These are phyloP conservation scores for Umbilicaria muhlenbergii DNA, from an alignment of 495 filamentous ascomycete genomes.

Conservation along the genomic window DNA sequence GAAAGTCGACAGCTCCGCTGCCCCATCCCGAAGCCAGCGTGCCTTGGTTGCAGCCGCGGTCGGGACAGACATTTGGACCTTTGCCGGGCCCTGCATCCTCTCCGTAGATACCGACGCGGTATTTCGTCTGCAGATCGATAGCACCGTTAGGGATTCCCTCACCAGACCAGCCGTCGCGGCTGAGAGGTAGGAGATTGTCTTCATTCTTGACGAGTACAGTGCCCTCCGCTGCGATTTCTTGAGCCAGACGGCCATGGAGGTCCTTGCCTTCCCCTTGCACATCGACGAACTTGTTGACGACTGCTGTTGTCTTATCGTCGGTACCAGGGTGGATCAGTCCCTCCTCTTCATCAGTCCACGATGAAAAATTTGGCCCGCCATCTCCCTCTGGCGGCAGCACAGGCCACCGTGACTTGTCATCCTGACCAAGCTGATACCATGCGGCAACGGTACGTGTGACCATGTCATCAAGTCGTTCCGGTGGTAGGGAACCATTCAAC, in stretches of 20 bases:
- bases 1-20: constrained; percentile 74
- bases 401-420: constrained; percentile 45
- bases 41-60: constrained; percentile 68
- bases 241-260: constrained; percentile 54
- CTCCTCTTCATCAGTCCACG: constrained; percentile 61
- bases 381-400: constrained; percentile 38
- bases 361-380: constrained; percentile 77
- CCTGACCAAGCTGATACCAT: constrained; percentile 85
- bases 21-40: constrained; percentile 84
- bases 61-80: constrained; percentile 61
- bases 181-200: constrained; percentile 45
- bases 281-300: constrained; percentile 67
- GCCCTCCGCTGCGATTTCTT: constrained; percentile 66
- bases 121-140: constrained; percentile 13
- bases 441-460: constrained; percentile 77
- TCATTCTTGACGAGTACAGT: constrained; percentile 75
- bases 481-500: constrained; percentile 69
- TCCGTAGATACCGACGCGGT: constrained; percentile 64
- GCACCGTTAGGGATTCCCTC: constrained; percentile 12
- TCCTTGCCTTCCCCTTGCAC: constrained; percentile 43
- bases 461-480: constrained; percentile 86
- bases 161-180: constrained; percentile 29
- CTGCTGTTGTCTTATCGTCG: constrained; percentile 33
- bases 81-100: constrained; percentile 60
- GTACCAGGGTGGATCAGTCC: constrained; percentile 53